Evolutionary conservation across 192 early-diverging fungal genomes (phyloP), one percentile per base, ranked within the genome.

Genomic region (Rhizophagus sp.): DNA sequence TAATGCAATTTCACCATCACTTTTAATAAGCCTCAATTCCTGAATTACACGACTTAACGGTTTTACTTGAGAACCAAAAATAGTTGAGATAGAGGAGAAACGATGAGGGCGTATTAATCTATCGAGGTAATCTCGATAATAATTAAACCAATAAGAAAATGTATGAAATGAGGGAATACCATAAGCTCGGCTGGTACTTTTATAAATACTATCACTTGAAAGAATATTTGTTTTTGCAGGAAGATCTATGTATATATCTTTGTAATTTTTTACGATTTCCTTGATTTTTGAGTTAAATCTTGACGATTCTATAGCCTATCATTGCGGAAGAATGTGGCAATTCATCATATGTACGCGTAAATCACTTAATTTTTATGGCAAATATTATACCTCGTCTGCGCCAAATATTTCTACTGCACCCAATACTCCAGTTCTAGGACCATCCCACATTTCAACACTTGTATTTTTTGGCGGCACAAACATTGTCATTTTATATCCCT

Each of bases 381-480:
- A 25, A 41, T 67, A 17, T 70, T 10, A 70, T 83, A 92, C 93
- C 85, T 95, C 91, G 77, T 96, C 95, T 4, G 94, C 94, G n/a
- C 93, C 94, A 88, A 95, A 97, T 11, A 92, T 72, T 44, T 89
- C 85, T 64, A 88, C 87, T 0, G 93, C 95, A 8, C 92, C 95
- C 19, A 95, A 91, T 1, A 96, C 67, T 8, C 97, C 97, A 12
- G 93, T 92, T 49, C 94, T 82, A 44, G 96, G 93, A 15, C 97
- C 97, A 79, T 99, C 97, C 97, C 97, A 99, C 71, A 94, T 85
- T 82, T 97, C 95, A 47, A 89, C 87, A 19, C 91, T 82, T 30
- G 86, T 87, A 52, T 92, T 93, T 80, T 91, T 91, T 6, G 95
- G 92, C n/a, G 88, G 88, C 2, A 95, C 94, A 89, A 95, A 98